Evolutionary conservation across 2,329 filamentous ascomycete genomes (phyloP), one percentile per base, ranked within the genome.

Genomic region (Monosporascus sp.): DNA sequence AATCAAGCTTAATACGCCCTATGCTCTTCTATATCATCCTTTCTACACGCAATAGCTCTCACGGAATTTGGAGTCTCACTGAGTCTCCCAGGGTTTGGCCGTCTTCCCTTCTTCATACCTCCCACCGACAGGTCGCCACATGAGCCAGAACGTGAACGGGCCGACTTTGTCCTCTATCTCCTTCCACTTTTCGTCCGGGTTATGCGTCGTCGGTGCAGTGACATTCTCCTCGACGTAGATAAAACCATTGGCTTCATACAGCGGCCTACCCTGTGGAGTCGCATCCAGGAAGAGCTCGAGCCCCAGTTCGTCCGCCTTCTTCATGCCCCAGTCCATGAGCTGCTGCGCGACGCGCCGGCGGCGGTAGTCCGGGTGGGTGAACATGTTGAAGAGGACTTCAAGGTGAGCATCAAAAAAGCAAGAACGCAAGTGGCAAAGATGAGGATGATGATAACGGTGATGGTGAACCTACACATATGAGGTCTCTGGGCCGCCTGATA

Each of bases 141-240:
- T 63, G n/a, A 60, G 50, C 50, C 51, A 61, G n/a, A 53, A 63
- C 3, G 56, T 60, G n/a, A 59, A 60, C 1, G 69, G 69, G 1
- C 71, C 67, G 20, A 77, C 71, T 57, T 75, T 70, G 2, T 72
- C 64, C 39, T 78, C 74, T 0, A 57, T 39, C 31, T 60, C 57
- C 39, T 58, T 61, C 62, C 63, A 65, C 3, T 51, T 38, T 2
- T 62, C 60, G 46, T 66, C 62, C 2, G 60, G 60, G 7, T 49
- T 46, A 2, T 62, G 55, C 3, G 54, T 64, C 17, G 38, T 18
- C 1, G 62, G 63, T 15, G 56, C 41, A 31, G 46, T 65, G 22
- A 62, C 24, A 25, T 63, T 64, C 48, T 63, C 51, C 18, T 65
- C 57, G 8, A 64, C 18, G 8, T 58, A 57, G 11, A 55, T 22